phyloP scores from a whole-genome alignment of 2,329 filamentous ascomycete species.

The Hypoxylon sp. region DNA sequence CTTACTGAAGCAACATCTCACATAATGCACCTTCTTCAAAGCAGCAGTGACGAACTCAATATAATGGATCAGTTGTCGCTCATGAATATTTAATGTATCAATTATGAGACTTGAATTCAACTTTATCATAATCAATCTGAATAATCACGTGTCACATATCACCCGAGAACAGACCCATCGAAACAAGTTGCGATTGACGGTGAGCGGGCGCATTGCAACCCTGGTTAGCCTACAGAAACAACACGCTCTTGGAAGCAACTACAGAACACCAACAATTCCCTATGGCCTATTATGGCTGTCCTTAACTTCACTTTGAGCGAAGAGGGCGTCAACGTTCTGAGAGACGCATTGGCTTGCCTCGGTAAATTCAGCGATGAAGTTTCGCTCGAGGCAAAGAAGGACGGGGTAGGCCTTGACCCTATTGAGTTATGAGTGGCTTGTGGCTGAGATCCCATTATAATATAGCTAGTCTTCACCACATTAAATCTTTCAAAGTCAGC shows the following conservation, averaged over 20 bases:
- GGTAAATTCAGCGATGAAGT: slow-evolving; percentile 86
- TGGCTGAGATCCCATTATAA: slow-evolving; percentile 27
- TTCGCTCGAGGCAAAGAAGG: slow-evolving; percentile 78
- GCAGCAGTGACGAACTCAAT: neutral
- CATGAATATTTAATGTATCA: neutral
- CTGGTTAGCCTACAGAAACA: neutral
- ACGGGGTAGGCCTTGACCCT: slow-evolving; percentile 66
- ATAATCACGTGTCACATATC: neutral
- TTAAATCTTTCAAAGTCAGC: slow-evolving; percentile 86
- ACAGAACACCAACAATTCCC: neutral
- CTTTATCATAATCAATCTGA: neutral
- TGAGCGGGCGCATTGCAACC: neutral
- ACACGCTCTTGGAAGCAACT: neutral
- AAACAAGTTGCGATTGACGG: neutral
- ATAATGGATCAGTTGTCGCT: neutral
- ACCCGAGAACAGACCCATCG: neutral
- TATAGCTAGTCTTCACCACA: slow-evolving; percentile 78
- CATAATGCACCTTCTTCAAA: neutral
- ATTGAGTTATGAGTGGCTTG: neutral
- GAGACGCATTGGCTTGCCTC: slow-evolving; percentile 81
- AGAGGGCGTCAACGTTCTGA: slow-evolving; percentile 77
- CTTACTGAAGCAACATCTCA: neutral
- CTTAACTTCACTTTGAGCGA: slow-evolving; percentile 81
- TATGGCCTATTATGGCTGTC: slow-evolving; percentile 66
- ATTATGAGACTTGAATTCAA: neutral